phyloP scores from a whole-genome alignment of 2,329 filamentous ascomycete genomes.

The Nigrograna mackinnonii region DNA sequence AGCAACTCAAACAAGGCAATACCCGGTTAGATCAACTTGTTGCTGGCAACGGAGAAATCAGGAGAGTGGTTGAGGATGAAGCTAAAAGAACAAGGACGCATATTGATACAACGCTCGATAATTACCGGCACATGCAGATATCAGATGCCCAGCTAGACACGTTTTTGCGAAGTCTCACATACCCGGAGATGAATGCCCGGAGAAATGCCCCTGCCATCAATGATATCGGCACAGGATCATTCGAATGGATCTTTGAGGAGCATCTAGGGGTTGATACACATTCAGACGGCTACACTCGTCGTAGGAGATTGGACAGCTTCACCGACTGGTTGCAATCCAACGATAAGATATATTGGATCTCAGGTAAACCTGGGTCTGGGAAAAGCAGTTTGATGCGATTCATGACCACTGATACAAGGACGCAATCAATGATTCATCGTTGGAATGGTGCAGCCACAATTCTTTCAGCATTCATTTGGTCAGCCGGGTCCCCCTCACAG shows the following conservation, averaged over 20 bases:
- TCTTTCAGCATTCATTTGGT: slow-evolving; percentile 1
- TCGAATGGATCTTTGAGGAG: slow-evolving; percentile 7
- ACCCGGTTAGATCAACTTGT: not conserved
- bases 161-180: slow-evolving; percentile 2
- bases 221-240: slow-evolving; percentile 1
- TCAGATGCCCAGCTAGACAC: not conserved
- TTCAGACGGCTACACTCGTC: too few relatives aligned
- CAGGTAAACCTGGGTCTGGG: slow-evolving; percentile 51
- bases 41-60: slow-evolving; percentile 1
- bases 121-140: not conserved
- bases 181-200: slow-evolving; percentile 5
- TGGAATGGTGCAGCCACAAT: slow-evolving; percentile 1
- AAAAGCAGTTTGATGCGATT: slow-evolving; percentile 50
- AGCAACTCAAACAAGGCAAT: slow-evolving; percentile 1
- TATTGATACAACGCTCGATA: not conserved
- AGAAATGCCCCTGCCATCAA: slow-evolving; percentile 1
- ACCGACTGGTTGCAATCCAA: slow-evolving; percentile 12
- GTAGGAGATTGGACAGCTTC: slow-evolving; percentile 4
- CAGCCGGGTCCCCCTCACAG: not conserved
- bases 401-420: not conserved
- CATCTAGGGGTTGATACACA: too few relatives aligned
- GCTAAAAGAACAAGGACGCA: not conserved
- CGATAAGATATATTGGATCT: slow-evolving; percentile 34
- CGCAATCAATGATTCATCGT: not conserved
- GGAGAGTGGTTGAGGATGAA: not conserved